Conservation (phyloP, 768 basidiomycete genomes). For the Amanita phalloides region DNA sequence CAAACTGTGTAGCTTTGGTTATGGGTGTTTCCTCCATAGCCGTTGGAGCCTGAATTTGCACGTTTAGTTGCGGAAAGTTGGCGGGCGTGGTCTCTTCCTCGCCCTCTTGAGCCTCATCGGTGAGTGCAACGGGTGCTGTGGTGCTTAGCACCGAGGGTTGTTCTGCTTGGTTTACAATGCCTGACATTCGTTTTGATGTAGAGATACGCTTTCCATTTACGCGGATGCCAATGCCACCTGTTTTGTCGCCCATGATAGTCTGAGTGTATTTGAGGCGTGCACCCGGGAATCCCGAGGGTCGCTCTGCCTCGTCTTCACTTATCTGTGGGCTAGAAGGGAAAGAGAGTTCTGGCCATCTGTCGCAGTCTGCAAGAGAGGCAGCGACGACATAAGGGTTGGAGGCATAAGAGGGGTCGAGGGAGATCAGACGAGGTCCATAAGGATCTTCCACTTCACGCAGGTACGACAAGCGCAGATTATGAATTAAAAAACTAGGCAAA, state of each 20-base stretch:
- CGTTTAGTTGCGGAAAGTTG: conserved; percentile 22
- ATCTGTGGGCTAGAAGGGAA: conserved; percentile 61
- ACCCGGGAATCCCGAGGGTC: conserved; percentile 36
- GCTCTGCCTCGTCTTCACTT: conserved; percentile 57
- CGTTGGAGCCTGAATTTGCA: conserved; percentile 30
- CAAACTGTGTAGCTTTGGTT: conserved; percentile 45
- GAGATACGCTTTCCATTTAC: conserved; percentile 55
- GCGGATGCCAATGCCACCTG: conserved; percentile 68
- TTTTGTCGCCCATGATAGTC: conserved; percentile 75
- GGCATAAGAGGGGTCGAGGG: conserved; percentile 66
- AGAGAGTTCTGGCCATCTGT: conserved; percentile 79
- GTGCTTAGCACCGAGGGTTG: conserved; percentile 20
- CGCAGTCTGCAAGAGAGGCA: conserved; percentile 65
- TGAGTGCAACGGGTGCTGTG: conserved; percentile 18
- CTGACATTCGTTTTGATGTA: conserved; percentile 38
- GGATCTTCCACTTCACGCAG: conserved; percentile 85
- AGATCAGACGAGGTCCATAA: conserved; percentile 72
- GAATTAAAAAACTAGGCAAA: conserved; percentile 52
- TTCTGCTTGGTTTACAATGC: conserved; percentile 22
- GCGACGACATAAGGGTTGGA: conserved; percentile 79
- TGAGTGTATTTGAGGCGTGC: conserved; percentile 70
- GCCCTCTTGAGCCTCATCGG: conserved; percentile 18
- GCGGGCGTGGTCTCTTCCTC: conserved; percentile 9
- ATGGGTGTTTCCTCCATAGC: conserved; percentile 33
- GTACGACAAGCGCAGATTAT: conserved; percentile 76